A percentile compares a stretch with the other conserved stretches of the same genome.
Conservation (phyloP, 441 rosid species). For the Gossypium lobatum region DNA sequence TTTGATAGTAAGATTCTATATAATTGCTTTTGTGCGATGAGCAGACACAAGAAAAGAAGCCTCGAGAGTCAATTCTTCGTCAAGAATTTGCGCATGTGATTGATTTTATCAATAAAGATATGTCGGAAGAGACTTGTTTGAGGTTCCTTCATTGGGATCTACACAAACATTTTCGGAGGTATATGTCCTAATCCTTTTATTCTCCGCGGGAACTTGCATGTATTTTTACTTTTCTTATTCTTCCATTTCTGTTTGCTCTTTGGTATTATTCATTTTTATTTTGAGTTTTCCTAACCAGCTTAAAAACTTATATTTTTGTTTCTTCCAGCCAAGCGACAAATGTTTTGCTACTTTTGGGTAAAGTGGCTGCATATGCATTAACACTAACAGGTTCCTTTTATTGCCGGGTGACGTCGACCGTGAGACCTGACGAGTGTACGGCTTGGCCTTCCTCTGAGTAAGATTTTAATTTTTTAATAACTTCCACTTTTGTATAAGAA, state of each 20-base stretch:
- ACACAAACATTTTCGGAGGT: conserved; percentile 80
- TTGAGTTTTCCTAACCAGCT: neutral
- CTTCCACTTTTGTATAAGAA: neutral
- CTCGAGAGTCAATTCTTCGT: conserved; percentile 90
- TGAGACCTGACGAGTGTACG: conserved; percentile 43
- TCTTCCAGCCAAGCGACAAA: conserved; percentile 69
- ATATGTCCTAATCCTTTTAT: conserved; percentile 17
- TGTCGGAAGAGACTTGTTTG: conserved; percentile 67
- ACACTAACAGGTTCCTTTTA: conserved; percentile 82
- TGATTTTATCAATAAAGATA: conserved; percentile 75
- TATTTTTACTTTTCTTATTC: neutral
- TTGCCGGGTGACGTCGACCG: conserved; percentile 56
- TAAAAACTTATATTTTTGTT: conserved; percentile 9
- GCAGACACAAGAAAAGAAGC: conserved; percentile 90
- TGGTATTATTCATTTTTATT: neutral
- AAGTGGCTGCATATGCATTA: conserved; percentile 84
- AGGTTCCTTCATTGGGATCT: conserved; percentile 91
- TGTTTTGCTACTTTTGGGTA: conserved; percentile 72
- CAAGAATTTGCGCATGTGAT: conserved; percentile 93
- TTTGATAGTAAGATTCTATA: conserved; percentile 1
- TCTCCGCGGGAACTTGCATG: neutral
- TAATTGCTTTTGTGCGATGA: conserved; percentile 19
- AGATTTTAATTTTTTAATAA: conserved; percentile 24
- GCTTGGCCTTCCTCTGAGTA: conserved; percentile 56
- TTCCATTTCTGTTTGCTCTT: conserved; percentile 8